phyloP scores from a whole-genome alignment of 352 stramenopile species.

The Pythium insidiosum region DNA sequence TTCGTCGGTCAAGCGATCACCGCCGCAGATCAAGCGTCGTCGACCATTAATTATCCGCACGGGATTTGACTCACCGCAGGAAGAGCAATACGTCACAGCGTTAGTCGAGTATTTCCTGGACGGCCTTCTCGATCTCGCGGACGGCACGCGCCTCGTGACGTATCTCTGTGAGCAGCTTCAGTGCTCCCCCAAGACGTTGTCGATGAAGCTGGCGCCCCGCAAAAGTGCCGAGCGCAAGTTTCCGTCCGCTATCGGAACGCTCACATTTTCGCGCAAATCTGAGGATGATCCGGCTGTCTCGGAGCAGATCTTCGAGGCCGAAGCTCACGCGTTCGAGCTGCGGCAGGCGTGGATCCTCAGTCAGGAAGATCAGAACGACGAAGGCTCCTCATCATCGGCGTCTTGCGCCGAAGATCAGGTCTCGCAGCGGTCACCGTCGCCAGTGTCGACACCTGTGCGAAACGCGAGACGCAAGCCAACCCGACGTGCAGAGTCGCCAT shows the following conservation, averaged over 20 bases:
- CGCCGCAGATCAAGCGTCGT: constrained; percentile 18
- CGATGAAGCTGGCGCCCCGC: constrained; percentile 59
- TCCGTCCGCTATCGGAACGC: constrained; percentile 41
- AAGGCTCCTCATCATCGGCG: too few relatives aligned
- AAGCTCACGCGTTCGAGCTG: constrained; percentile 36
- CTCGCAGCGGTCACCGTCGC: constrained; percentile 1
- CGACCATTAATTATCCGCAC: constrained; percentile 68
- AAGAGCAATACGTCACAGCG: constrained; percentile 46
- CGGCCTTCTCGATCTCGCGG: constrained; percentile 36
- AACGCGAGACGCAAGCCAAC: constrained; percentile 6
- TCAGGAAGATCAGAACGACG: neutral
- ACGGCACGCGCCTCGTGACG: constrained; percentile 45
- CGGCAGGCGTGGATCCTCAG: constrained; percentile 25
- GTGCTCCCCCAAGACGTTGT: constrained; percentile 46
- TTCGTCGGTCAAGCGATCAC: constrained; percentile 9
- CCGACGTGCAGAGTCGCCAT: too few relatives aligned
- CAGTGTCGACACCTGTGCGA: constrained; percentile 8
- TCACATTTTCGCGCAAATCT: constrained; percentile 38
- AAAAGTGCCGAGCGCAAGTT: constrained; percentile 45
- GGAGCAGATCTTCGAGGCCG: constrained; percentile 40
- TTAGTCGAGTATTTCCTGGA: constrained; percentile 62
- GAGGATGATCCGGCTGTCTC: constrained; percentile 28
- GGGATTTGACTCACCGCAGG: constrained; percentile 55
- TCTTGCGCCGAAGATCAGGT: constrained; percentile 3
- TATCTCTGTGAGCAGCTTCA: constrained; percentile 53